These are phyloP conservation scores for Sanguinoderma infundibulare DNA, from an alignment of 1,284 basidiomycete species.

Conservation along the genomic window DNA sequence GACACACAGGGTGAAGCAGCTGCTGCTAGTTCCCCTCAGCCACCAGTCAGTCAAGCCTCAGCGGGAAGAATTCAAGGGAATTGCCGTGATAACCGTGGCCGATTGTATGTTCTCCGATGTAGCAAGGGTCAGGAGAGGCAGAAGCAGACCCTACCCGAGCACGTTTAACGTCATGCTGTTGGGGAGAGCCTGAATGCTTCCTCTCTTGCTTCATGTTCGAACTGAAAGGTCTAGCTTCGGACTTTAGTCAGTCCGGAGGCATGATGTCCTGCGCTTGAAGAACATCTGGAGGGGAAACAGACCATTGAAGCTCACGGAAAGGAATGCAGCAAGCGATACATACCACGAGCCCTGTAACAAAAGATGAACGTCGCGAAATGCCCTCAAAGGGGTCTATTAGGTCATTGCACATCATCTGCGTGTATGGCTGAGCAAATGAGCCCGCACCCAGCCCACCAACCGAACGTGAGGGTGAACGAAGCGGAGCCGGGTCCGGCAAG, in stretches of 20 bases:
- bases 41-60: too few relatives aligned
- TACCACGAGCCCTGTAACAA: slow-evolving; percentile 8
- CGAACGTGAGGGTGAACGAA: background rate
- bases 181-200: background rate
- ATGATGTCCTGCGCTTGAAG: slow-evolving; percentile 12
- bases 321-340: background rate
- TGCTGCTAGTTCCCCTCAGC: too few relatives aligned
- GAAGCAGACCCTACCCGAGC: background rate
- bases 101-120: too few relatives aligned
- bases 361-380: slow-evolving; percentile 5
- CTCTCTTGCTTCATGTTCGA: background rate
- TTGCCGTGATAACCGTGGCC: too few relatives aligned
- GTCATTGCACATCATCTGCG: background rate
- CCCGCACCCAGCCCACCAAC: background rate
- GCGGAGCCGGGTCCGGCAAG: too few relatives aligned
- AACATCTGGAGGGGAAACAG: background rate
- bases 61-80: too few relatives aligned
- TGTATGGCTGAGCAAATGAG: background rate
- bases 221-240: background rate
- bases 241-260: background rate
- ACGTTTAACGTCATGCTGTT: background rate
- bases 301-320: background rate
- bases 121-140: too few relatives aligned
- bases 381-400: slow-evolving; percentile 6
- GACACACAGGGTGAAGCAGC: too few relatives aligned